Conservation (phyloP, 2,329 filamentous ascomycete species). For the Pseudopyrenochaeta lycopersici region DNA sequence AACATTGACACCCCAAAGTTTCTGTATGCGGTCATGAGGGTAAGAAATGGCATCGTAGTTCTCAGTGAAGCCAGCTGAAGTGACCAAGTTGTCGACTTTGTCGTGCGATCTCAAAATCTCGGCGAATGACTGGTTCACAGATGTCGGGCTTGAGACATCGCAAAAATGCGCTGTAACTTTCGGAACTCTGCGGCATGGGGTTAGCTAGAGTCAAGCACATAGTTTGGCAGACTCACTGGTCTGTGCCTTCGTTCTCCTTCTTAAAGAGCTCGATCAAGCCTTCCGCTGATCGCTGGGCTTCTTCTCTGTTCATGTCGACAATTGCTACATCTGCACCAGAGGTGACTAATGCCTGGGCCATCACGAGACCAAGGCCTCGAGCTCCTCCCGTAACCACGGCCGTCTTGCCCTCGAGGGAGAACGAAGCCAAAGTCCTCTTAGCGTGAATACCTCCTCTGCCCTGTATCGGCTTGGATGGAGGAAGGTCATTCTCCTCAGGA, state of each 20-base stretch:
- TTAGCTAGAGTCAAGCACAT: constrained; percentile 5
- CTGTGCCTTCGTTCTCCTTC: constrained; percentile 79
- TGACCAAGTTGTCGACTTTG: constrained; percentile 90
- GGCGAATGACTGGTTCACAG: constrained; percentile 76
- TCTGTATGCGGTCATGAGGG: constrained; percentile 88
- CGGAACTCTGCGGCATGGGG: constrained; percentile 64
- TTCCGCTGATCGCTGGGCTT: constrained; percentile 79
- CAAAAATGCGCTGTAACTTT: constrained; percentile 89
- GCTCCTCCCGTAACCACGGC: constrained; percentile 91
- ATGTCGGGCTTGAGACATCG: constrained; percentile 82
- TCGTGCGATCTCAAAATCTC: constrained; percentile 77
- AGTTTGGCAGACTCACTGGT: constrained; percentile 59
- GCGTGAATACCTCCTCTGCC: constrained; percentile 82
- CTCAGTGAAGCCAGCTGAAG: constrained; percentile 95
- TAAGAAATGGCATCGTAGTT: constrained; percentile 94
- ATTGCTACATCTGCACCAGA: constrained; percentile 90
- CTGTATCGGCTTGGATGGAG: constrained; percentile 73
- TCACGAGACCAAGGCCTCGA: constrained; percentile 86
- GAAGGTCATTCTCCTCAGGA: constrained; percentile 76
- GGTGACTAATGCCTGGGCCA: constrained; percentile 89
- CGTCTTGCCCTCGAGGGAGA: constrained; percentile 85
- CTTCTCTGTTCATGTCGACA: constrained; percentile 92
- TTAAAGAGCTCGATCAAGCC: constrained; percentile 79
- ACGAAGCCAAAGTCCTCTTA: constrained; percentile 84
- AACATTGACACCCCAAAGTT: constrained; percentile 94